These are phyloP conservation scores for Aegilops speltoides DNA, from an alignment of 176 grass and related monocot species.

Conservation along the genomic window DNA sequence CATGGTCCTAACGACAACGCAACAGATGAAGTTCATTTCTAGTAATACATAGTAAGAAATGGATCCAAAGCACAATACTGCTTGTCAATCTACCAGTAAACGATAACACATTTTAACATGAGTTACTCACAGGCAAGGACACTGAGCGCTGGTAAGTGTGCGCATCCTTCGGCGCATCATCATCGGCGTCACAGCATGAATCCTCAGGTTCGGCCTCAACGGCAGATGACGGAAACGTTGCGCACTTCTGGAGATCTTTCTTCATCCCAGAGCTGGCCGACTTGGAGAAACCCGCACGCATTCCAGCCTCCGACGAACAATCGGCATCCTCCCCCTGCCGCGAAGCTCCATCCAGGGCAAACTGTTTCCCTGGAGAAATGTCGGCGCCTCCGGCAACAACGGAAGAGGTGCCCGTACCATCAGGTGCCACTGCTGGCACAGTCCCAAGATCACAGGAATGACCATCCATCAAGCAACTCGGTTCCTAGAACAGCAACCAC, in stretches of 20 bases:
- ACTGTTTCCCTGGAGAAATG: neutral
- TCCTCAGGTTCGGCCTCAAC: neutral
- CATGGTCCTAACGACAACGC: neutral
- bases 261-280: neutral
- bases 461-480: slow-evolving; percentile 25
- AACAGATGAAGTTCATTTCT: neutral
- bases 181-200: neutral
- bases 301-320: neutral
- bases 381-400: accelerated
- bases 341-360: neutral
- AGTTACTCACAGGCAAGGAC: slow-evolving; percentile 56
- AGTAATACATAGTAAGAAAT: neutral
- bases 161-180: neutral
- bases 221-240: slow-evolving; percentile 29
- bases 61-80: neutral
- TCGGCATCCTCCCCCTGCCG: neutral
- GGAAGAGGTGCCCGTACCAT: neutral
- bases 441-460: neutral
- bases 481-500: neutral
- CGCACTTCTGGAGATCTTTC: slow-evolving; percentile 42
- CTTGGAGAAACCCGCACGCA: neutral
- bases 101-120: neutral
- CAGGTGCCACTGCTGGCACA: neutral
- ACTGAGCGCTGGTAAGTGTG: slow-evolving; percentile 40
- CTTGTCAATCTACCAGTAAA: neutral